Evolutionary conservation across 75 land plant species (phyloP).

Genomic region (Pseudotsuga menziesii): DNA sequence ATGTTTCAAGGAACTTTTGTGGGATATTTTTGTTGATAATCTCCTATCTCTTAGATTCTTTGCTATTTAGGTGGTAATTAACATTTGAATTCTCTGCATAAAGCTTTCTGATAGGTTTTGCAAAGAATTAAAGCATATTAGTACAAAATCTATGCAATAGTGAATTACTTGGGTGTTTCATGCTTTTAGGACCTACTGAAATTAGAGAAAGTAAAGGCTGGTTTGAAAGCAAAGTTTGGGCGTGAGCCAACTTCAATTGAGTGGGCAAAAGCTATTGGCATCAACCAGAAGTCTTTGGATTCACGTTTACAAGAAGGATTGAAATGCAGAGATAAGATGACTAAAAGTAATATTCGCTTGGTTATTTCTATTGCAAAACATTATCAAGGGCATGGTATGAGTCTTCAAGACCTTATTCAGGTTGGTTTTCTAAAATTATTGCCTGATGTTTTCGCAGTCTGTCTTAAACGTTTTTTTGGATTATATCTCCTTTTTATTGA

Average conservation of each 20-base stretch:
- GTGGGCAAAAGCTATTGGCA: conserved; percentile 73
- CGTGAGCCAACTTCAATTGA: conserved; percentile 76
- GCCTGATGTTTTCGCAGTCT: neutral
- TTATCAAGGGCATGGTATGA: conserved; percentile 67
- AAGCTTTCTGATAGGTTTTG: neutral
- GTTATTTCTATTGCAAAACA: conserved; percentile 77
- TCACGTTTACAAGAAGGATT: conserved; percentile 37
- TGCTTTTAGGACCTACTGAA: conserved; percentile 49
- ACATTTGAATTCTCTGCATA: neutral
- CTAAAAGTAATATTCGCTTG: conserved; percentile 65
- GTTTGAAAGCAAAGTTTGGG: conserved; percentile 47
- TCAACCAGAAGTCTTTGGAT: conserved; percentile 38
- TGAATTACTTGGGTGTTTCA: neutral
- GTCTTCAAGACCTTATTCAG: conserved; percentile 70
- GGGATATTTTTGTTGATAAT: neutral
- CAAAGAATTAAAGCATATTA: no score
- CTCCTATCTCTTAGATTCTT: neutral
- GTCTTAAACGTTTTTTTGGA: neutral
- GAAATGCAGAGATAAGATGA: conserved; percentile 57
- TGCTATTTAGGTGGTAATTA: neutral
- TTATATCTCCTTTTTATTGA: neutral
- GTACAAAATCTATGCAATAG: neutral
- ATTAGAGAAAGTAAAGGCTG: conserved; percentile 48
- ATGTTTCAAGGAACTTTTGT: neutral
- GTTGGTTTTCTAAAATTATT: conserved; percentile 16